These are phyloP conservation scores for Stromatinia cepivora DNA, from an alignment of 2,329 filamentous ascomycete genomes.

Conservation along the genomic window DNA sequence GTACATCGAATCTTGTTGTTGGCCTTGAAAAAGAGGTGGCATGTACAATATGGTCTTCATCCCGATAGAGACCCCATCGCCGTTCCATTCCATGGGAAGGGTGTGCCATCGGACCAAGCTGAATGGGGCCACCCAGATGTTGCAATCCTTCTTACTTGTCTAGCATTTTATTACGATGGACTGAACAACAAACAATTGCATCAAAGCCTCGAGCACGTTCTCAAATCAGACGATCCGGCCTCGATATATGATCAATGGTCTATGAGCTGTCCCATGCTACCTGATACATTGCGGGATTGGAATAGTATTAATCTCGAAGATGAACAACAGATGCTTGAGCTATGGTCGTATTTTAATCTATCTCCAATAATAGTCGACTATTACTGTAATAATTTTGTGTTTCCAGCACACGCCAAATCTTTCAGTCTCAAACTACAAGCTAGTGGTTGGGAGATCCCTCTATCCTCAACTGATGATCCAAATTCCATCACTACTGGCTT, in stretches of 20 bases:
- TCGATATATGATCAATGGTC: constrained; percentile 56
- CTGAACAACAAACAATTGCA: constrained; percentile 51
- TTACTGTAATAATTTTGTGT: constrained; percentile 64
- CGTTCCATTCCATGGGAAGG: constrained; percentile 68
- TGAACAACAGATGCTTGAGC: constrained; percentile 47
- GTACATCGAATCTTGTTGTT: constrained; percentile 55
- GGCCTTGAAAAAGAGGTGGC: constrained; percentile 56
- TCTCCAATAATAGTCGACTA: constrained; percentile 56
- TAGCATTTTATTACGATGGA: constrained; percentile 67
- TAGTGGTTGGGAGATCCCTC: constrained; percentile 67
- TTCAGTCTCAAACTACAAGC: constrained; percentile 63
- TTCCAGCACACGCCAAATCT: constrained; percentile 63
- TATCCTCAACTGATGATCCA: constrained; percentile 49
- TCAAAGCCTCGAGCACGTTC: constrained; percentile 51
- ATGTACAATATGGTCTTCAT: constrained; percentile 62
- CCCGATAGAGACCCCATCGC: constrained; percentile 58
- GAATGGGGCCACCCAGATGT: constrained; percentile 72
- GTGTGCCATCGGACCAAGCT: constrained; percentile 58
- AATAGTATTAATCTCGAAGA: constrained; percentile 62
- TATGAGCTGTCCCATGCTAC: constrained; percentile 45
- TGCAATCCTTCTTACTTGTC: constrained; percentile 61
- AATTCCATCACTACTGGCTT: constrained; percentile 62
- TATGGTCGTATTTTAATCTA: constrained; percentile 54
- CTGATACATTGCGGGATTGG: constrained; percentile 51
- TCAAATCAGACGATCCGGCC: constrained; percentile 55